Percentiles rank a stretch among this genome's conserved stretches.
These are phyloP conservation scores for Heteromeles arbutifolia DNA, from an alignment of 306 rosid genomes.

Conservation along the genomic window DNA sequence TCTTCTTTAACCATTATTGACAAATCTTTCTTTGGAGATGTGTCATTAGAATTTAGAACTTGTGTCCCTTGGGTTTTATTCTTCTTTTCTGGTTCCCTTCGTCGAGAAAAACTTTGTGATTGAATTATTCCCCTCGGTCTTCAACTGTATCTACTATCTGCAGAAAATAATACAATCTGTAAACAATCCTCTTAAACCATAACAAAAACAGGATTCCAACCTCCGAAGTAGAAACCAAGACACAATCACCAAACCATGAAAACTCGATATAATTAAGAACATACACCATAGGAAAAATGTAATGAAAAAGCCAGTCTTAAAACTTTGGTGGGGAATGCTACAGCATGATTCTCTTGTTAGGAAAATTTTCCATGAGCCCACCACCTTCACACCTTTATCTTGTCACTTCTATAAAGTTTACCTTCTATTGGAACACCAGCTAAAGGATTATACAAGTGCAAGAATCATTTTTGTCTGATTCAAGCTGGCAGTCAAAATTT, in stretches of 20 bases:
- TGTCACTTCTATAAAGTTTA: neutral
- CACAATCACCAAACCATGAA: neutral
- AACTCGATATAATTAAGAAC: neutral
- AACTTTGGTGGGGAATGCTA: neutral
- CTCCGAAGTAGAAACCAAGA: neutral
- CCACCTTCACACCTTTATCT: neutral
- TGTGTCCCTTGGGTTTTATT: conserved; percentile 25
- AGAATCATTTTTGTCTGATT: neutral
- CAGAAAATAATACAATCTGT: conserved; percentile 12
- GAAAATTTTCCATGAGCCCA: neutral
- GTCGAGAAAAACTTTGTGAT: conserved; percentile 61
- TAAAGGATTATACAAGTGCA: neutral
- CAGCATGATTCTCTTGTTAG: neutral
- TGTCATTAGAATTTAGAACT: neutral
- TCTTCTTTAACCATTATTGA: conserved; percentile 23
- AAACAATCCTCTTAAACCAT: neutral
- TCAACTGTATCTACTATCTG: conserved; percentile 76
- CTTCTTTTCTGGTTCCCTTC: conserved; percentile 41
- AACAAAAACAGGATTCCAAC: neutral
- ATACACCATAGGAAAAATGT: neutral
- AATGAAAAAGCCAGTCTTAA: neutral
- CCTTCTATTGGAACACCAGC: neutral
- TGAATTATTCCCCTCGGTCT: conserved; percentile 41
- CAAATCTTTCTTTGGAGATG: conserved; percentile 26
- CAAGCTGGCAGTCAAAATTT: neutral